These are phyloP conservation scores for Thraustochytrium striatum DNA, from an alignment of 352 stramenopile genomes.

Conservation along the genomic window DNA sequence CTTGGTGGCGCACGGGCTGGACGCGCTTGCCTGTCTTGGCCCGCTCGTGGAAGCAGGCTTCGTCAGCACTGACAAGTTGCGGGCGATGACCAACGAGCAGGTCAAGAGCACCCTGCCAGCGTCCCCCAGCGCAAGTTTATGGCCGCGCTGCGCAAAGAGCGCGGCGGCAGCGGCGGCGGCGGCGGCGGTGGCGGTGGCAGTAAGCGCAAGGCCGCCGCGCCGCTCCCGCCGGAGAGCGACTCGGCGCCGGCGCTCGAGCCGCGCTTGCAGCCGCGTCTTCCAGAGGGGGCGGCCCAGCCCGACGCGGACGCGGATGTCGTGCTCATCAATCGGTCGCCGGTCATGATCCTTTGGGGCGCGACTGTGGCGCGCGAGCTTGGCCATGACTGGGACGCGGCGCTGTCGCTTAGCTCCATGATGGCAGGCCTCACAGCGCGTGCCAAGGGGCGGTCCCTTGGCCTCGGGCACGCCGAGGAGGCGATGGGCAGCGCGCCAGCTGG, in stretches of 20 bases:
- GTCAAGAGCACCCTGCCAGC: not conserved
- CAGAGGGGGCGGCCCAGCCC: not conserved
- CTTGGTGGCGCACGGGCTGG: not conserved
- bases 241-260: not conserved
- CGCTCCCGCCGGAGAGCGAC: not conserved
- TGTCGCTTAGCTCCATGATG: constrained; percentile 6
- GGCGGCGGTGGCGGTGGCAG: not conserved
- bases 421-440: constrained; percentile 14
- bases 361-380: not conserved
- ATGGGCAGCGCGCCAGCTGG: not conserved
- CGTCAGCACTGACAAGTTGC: not conserved
- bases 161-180: not conserved
- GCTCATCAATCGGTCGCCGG: constrained; percentile 20
- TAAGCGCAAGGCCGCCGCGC: not conserved
- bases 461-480: not conserved
- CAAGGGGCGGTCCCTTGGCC: not conserved
- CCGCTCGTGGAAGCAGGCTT: not conserved
- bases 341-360: constrained; percentile 42
- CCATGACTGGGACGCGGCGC: constrained; percentile 12
- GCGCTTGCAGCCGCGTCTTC: not conserved
- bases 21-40: not conserved
- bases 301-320: not conserved
- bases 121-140: not conserved
- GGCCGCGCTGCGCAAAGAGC: not conserved
- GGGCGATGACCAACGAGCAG: not conserved